Evolutionary conservation across 2,329 filamentous ascomycete genomes (phyloP).

Genomic region (Bipolaris gigantea): DNA sequence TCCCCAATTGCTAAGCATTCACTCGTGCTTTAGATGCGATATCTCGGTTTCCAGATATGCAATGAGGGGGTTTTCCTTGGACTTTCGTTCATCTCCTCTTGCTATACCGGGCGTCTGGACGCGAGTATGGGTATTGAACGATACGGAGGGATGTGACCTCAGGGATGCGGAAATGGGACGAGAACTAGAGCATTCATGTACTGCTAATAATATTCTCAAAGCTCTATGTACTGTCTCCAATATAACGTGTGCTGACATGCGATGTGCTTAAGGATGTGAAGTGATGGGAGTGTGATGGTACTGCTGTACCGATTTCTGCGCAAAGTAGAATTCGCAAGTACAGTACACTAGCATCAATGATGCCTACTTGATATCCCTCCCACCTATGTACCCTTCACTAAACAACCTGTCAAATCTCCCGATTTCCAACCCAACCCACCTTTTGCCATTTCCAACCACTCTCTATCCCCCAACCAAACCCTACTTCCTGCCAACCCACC

Average conservation of each 20-base stretch:
- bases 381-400: neutral
- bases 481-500: too few relatives aligned
- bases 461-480: neutral
- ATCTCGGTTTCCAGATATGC: slow-evolving; percentile 8
- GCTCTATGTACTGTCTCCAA: slow-evolving; percentile 2
- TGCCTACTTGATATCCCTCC: neutral
- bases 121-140: slow-evolving; percentile 18
- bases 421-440: too few relatives aligned
- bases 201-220: slow-evolving; percentile 25
- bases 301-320: neutral
- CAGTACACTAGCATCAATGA: neutral
- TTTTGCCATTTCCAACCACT: too few relatives aligned
- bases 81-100: slow-evolving; percentile 12
- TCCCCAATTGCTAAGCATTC: slow-evolving; percentile 14
- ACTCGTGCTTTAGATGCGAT: slow-evolving; percentile 11
- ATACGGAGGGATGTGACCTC: slow-evolving; percentile 17
- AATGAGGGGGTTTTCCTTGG: slow-evolving; percentile 2
- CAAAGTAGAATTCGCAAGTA: neutral
- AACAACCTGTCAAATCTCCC: too few relatives aligned
- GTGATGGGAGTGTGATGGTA: neutral
- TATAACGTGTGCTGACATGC: neutral
- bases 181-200: slow-evolving; percentile 13
- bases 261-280: neutral
- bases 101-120: slow-evolving; percentile 18
- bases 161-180: slow-evolving; percentile 9